A percentile compares a stretch with the other conserved stretches of the same genome.
phyloP scores from a whole-genome alignment of 2,329 filamentous ascomycete species.

The Cladosporium colombiae region DNA sequence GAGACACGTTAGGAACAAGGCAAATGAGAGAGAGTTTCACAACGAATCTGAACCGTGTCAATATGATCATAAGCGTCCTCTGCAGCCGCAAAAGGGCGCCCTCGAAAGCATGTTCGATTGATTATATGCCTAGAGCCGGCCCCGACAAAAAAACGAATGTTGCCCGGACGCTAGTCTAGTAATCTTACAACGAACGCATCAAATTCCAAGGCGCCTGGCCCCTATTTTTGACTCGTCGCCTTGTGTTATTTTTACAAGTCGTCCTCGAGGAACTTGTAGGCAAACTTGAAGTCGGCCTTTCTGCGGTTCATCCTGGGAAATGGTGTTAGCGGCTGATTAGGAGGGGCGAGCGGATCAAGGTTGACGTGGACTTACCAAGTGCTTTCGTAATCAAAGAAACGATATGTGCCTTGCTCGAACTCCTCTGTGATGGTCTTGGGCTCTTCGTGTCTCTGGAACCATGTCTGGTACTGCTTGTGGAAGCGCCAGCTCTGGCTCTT shows the following conservation, averaged over 20 bases:
- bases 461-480: conserved; percentile 99
- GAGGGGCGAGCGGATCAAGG: not conserved
- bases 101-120: conserved; percentile 17
- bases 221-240: conserved; percentile 62
- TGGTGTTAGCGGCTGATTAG: not conserved
- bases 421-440: conserved; percentile 98
- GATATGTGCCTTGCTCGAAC: conserved; percentile 97
- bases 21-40: not conserved
- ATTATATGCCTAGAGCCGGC: conserved; percentile 1
- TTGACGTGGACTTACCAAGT: conserved; percentile 71
- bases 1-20: not conserved
- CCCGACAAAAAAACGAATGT: not conserved
- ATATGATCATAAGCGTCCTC: conserved; percentile 3
- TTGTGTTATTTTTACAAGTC: conserved; percentile 60
- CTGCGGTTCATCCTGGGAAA: conserved; percentile 87
- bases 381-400: conserved; percentile 99
- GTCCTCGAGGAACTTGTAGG: conserved; percentile 96
- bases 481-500: conserved; percentile 99
- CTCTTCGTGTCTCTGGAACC: conserved; percentile 98
- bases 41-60: not conserved
- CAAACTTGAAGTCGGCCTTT: conserved; percentile 97
- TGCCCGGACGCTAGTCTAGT: conserved; percentile 14
- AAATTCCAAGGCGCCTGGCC: not conserved
- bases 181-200: conserved; percentile 15
- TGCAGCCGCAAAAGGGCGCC: not conserved